These are phyloP conservation scores for Phlebiopsis gigantea DNA, from an alignment of 768 basidiomycete genomes.

Conservation along the genomic window DNA sequence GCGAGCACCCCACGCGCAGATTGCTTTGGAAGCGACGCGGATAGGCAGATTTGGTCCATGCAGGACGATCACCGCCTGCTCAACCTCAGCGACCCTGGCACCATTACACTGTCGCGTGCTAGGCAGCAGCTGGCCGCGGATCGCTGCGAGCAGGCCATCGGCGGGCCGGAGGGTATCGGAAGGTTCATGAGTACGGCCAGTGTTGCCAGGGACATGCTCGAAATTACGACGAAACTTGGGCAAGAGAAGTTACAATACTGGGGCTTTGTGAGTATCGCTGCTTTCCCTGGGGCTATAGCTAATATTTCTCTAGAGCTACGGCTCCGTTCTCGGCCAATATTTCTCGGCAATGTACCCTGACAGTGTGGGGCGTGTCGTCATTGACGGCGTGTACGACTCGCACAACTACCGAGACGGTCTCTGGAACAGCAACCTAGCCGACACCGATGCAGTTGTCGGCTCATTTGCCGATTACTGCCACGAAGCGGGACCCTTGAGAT, in stretches of 20 bases:
- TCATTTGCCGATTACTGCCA: conserved; percentile 8
- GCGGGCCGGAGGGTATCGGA: background rate
- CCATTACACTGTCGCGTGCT: background rate
- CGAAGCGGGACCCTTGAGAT: conserved; percentile 8
- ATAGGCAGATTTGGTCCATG: background rate
- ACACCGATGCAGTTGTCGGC: conserved; percentile 14
- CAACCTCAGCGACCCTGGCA: background rate
- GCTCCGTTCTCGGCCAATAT: conserved; percentile 11
- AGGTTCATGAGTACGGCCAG: conserved; percentile 21
- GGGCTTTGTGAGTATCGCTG: conserved; percentile 15
- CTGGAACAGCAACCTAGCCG: conserved; percentile 13
- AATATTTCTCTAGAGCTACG: background rate
- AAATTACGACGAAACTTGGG: conserved; percentile 22
- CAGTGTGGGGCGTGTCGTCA: conserved; percentile 28
- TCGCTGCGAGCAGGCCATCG: background rate
- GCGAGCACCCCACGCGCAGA: background rate
- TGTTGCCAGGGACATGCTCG: conserved; percentile 27
- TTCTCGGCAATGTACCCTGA: conserved; percentile 9
- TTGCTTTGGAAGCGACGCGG: background rate
- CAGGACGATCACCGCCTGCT: background rate
- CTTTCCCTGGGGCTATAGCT: background rate
- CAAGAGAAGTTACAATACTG: conserved; percentile 25
- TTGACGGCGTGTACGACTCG: conserved; percentile 25
- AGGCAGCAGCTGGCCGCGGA: background rate
- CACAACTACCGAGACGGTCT: conserved; percentile 15